phyloP scores from a whole-genome alignment of 148 eudicot species.

The Rhododendron simsii region DNA sequence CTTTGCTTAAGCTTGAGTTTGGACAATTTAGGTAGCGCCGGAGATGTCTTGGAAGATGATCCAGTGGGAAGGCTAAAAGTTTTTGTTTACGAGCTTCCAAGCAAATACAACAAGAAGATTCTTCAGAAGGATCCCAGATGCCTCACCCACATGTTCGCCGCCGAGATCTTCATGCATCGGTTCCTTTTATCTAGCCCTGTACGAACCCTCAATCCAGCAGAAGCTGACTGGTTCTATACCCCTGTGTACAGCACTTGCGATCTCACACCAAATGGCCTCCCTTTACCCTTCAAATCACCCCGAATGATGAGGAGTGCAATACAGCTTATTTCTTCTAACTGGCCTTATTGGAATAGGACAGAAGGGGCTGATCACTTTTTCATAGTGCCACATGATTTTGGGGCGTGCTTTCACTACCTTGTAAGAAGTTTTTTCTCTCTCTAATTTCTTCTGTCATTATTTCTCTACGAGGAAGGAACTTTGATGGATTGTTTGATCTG shows the following conservation, averaged over 20 bases:
- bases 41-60: conserved; percentile 97
- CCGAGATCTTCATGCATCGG: conserved; percentile 95
- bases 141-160: conserved; percentile 98
- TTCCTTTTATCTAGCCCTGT: conserved; percentile 88
- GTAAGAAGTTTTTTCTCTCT: conserved; percentile 26
- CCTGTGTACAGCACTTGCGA: conserved; percentile 95
- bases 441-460: not conserved
- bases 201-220: conserved; percentile 95
- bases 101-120: conserved; percentile 97
- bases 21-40: conserved; percentile 72
- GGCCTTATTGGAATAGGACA: conserved; percentile 99
- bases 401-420: conserved; percentile 94
- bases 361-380: conserved; percentile 99
- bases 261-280: conserved; percentile 93
- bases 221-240: conserved; percentile 99
- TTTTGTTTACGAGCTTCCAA: conserved; percentile 95
- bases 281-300: conserved; percentile 94
- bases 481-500: not conserved
- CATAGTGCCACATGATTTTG: conserved; percentile 92
- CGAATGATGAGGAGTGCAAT: conserved; percentile 99
- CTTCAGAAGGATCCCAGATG: conserved; percentile 93
- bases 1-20: conserved; percentile 6
- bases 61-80: conserved; percentile 96
- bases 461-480: not conserved
- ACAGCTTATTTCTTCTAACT: conserved; percentile 91